A percentile compares a stretch with the other conserved stretches of the same genome.
phyloP scores from a whole-genome alignment of 805 yeast species.

The Starmerella asiatica region DNA sequence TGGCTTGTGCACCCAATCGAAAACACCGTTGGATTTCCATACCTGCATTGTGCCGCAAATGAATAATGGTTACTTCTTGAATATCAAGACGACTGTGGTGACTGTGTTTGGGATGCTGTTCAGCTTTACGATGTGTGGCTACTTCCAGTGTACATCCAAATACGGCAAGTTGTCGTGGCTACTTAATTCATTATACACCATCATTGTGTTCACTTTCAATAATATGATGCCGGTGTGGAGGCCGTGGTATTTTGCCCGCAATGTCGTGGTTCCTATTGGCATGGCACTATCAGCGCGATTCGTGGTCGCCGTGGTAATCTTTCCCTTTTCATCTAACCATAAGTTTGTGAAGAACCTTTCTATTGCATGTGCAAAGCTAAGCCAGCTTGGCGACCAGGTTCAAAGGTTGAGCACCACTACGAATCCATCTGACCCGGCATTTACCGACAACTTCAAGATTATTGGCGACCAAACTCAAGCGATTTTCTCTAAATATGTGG shows the following conservation, averaged over 20 bases:
- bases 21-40: not conserved
- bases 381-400: slow-evolving; percentile 3
- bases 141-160: slow-evolving; percentile 12
- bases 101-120: slow-evolving; percentile 20
- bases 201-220: slow-evolving; percentile 17
- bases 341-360: slow-evolving; percentile 17
- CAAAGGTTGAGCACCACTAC: not conserved
- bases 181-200: slow-evolving; percentile 19
- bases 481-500: slow-evolving; percentile 10
- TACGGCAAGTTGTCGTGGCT: slow-evolving; percentile 21
- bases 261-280: slow-evolving; percentile 21
- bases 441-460: slow-evolving; percentile 8
- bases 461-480: slow-evolving; percentile 10
- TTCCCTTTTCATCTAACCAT: slow-evolving; percentile 23
- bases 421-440: slow-evolving; percentile 14
- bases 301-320: slow-evolving; percentile 18
- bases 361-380: slow-evolving; percentile 8
- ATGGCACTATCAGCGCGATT: slow-evolving; percentile 20
- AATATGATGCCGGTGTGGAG: slow-evolving; percentile 21
- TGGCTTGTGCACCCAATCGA: slow-evolving; percentile 19
- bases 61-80: slow-evolving; percentile 20
- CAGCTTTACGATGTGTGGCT: slow-evolving; percentile 16
- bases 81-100: slow-evolving; percentile 16
- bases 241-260: slow-evolving; percentile 19
- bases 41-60: slow-evolving; percentile 17